Evolutionary conservation across 805 yeast species (phyloP), one percentile per base, ranked within the genome.

Genomic region (Dipodascus geniculatus): DNA sequence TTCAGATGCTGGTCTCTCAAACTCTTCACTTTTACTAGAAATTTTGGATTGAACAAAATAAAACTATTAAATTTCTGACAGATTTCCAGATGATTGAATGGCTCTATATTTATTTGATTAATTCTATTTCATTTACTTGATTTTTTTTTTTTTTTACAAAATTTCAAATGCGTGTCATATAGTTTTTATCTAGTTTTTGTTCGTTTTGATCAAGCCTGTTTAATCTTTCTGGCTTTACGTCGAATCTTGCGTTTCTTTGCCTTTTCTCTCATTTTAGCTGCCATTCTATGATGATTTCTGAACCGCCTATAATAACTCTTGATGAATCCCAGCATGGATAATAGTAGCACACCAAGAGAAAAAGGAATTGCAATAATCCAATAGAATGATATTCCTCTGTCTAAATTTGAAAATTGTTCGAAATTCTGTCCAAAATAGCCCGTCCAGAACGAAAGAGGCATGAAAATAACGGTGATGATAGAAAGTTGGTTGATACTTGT

Each of bases 1-100:
- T 4, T 81, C 74, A 42, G 87, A 80, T 4, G 87, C 93, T 0
- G 90, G 89, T 1, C 74, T 93, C 58, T 79, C 81, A 62, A 93
- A 89, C 67, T 88, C 96, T 42, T 83, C 91, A 49, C 69, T 90
- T 3, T 68, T 87, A 50, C 72, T 89, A 33, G 96, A 90, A 57
- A 63, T 72, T 16, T 61, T 64, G 8, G 73, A 69, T 31, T 60
- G 59, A 53, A n/a, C n/a, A n/a, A n/a, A 17, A 54, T 51, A 24
- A n/a, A 42, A 17, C 2, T 2, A 6, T 6, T 28, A 11, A 11
- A 22, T 14, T 19, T 19, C 14, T 11, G 19, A 22, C 19, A 22
- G 48, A 42, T 19, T 3, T 42, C 11, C 23, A 42, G 23, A 42
- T 42, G 48, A 11, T 42, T 22, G 3, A 42, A 20, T 54, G 49